A percentile compares a stretch with the other conserved stretches of the same genome.
phyloP scores from a whole-genome alignment of 2,329 filamentous ascomycete species.

The Gaeumannomyces sp. region DNA sequence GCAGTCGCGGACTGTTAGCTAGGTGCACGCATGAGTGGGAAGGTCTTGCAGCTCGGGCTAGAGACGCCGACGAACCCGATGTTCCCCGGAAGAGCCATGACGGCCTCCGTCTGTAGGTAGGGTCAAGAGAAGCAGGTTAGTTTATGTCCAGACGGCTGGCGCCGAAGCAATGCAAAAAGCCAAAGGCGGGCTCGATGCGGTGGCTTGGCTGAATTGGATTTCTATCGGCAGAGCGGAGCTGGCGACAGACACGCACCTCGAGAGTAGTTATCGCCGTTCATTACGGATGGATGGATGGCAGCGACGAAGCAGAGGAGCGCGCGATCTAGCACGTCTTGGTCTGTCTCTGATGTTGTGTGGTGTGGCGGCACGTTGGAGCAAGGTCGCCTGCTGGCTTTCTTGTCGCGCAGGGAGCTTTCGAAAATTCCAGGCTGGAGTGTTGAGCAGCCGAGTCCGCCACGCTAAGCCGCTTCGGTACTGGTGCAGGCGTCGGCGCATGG shows the following conservation, averaged over 20 bases:
- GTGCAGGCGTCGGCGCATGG: not conserved
- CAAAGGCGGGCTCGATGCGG: conserved; percentile 10
- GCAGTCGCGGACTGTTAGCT: conserved; percentile 10
- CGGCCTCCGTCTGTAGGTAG: conserved; percentile 37
- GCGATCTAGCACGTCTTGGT: not conserved
- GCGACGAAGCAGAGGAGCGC: not conserved
- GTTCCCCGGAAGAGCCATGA: conserved; percentile 46
- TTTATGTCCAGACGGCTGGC: conserved; percentile 5
- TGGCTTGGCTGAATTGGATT: conserved; percentile 10
- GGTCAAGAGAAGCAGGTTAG: conserved; percentile 26
- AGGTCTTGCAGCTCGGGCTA: not conserved
- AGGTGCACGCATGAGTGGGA: not conserved
- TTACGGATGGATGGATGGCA: conserved; percentile 31
- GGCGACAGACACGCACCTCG: conserved; percentile 52
- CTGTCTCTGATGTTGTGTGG: not conserved
- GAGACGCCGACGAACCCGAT: conserved; percentile 37
- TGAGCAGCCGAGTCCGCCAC: not conserved
- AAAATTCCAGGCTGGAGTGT: not conserved
- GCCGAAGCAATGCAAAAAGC: conserved; percentile 3
- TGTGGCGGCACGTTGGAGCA: not conserved
- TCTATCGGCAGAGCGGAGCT: conserved; percentile 7
- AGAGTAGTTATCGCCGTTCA: conserved; percentile 83
- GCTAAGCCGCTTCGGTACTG: not conserved
- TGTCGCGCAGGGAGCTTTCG: not conserved
- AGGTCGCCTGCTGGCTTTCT: not conserved